Percentiles rank a stretch among this genome's conserved stretches.
phyloP scores from a whole-genome alignment of 2,329 filamentous ascomycete genomes.

The Talaromyces marneffei region DNA sequence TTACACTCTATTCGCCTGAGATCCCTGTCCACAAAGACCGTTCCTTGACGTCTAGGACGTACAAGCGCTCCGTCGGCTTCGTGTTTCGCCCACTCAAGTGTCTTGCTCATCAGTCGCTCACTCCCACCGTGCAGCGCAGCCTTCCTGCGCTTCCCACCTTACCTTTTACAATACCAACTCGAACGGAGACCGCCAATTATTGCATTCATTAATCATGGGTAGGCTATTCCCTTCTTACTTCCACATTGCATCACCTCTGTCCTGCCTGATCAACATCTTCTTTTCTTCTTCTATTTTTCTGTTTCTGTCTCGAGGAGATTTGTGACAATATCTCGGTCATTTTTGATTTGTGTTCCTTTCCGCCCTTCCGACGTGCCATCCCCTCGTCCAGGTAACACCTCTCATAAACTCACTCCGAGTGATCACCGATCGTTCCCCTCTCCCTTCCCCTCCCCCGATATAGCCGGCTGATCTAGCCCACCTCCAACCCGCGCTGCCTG shows the following conservation, averaged over 20 bases:
- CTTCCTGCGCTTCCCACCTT: constrained; percentile 14
- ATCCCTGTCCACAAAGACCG: constrained; percentile 13
- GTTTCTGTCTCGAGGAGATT: background rate
- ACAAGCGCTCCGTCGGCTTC: constrained; percentile 13
- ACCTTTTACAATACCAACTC: constrained; percentile 11
- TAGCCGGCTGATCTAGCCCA: constrained; percentile 15
- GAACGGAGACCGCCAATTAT: constrained; percentile 16
- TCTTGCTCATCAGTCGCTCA: constrained; percentile 12
- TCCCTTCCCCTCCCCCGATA: background rate
- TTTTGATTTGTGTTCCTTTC: constrained; percentile 11
- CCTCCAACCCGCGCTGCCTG: constrained; percentile 23
- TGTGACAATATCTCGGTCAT: background rate
- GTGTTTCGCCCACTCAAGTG: constrained; percentile 12
- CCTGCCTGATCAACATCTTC: background rate
- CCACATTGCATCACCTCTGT: constrained; percentile 1
- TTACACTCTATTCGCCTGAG: constrained; percentile 10
- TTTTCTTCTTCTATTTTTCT: background rate
- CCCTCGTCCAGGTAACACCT: constrained; percentile 10
- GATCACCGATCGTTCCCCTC: constrained; percentile 1
- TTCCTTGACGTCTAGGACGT: constrained; percentile 14
- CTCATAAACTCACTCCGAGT: constrained; percentile 5
- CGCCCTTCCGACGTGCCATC: background rate
- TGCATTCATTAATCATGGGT: constrained; percentile 22
- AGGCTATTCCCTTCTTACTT: constrained; percentile 14
- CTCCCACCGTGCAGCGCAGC: constrained; percentile 14